These are phyloP conservation scores for Solanum chiquidenum DNA, from an alignment of 257 asterid genomes.

Conservation along the genomic window DNA sequence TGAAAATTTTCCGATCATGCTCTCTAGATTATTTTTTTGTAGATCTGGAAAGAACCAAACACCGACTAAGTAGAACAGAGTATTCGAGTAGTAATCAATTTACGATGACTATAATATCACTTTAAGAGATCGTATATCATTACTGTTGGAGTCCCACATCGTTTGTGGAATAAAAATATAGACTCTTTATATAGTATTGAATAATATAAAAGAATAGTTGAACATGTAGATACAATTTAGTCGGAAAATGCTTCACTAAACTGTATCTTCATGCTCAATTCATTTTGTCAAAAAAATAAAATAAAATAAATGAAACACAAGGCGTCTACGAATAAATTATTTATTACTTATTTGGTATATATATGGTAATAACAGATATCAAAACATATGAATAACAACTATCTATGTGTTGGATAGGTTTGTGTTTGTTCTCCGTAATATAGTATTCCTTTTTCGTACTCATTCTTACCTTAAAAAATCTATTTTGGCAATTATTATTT, in stretches of 20 bases:
- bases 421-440: background rate
- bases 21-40: too few relatives aligned
- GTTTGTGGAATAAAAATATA: background rate
- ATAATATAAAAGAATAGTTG: background rate
- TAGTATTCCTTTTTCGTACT: background rate
- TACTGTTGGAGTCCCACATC: background rate
- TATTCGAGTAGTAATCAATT: background rate
- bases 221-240: background rate
- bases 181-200: background rate
- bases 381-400: too few relatives aligned
- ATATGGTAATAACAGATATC: background rate
- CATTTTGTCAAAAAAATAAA: too few relatives aligned
- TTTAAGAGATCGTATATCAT: background rate
- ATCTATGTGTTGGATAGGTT: too few relatives aligned
- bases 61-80: background rate
- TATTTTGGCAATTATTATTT: too few relatives aligned
- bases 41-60: background rate
- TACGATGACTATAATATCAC: background rate
- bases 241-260: background rate
- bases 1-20: too few relatives aligned
- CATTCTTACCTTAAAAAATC: background rate
- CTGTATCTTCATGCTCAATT: rapidly evolving
- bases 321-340: too few relatives aligned
- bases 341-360: too few relatives aligned
- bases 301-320: too few relatives aligned